Evolutionary conservation across 345 rosid genomes (phyloP), one percentile per base, ranked within the genome.

Genomic region (Rhodamnia rubescens): DNA sequence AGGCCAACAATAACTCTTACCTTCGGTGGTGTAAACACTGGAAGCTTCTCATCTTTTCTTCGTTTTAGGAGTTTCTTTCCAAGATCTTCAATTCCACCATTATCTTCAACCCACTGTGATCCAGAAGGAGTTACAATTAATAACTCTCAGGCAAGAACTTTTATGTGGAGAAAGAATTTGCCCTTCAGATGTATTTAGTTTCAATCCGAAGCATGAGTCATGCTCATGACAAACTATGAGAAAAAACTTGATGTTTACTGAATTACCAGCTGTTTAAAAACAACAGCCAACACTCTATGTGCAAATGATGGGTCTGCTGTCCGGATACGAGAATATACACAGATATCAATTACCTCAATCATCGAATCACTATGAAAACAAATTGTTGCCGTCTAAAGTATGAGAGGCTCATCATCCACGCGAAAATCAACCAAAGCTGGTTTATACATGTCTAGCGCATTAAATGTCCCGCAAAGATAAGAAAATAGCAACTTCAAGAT

Each of bases 101-200:
- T 93, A 27, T 94, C 99, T 56, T 96, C 93, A 74, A 96, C 88
- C 98, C 98, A 96, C 99, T 95, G 88, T 83, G 74, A 89, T 26
- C 36, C 85, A 83, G 87, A 74, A 84, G 78, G 47, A 69, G 47
- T 32, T 69, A 69, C 36, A 69, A 69, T 52, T 61, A 36, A 69
- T 16, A 40, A 16, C 78, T 69, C 47, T 36, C 18, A 8, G 47
- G 16, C 40, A 32, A 69, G 78, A 69, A 69, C 78, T 69, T 54
- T 54, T 20, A 6, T 7, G 47, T 8, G 78, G 13, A 69, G 18
- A 32, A 69, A 36, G 78, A 69, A 69, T 69, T 69, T 69, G 6
- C 78, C 78, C 47, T 69, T 69, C 21, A 69, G 47, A 36, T 32
- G 78, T 69, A 36, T 36, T 18, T 69, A 36, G 78, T 40, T 18